phyloP scores from a whole-genome alignment of 352 stramenopile species.

The Pythium grandisporangium region DNA sequence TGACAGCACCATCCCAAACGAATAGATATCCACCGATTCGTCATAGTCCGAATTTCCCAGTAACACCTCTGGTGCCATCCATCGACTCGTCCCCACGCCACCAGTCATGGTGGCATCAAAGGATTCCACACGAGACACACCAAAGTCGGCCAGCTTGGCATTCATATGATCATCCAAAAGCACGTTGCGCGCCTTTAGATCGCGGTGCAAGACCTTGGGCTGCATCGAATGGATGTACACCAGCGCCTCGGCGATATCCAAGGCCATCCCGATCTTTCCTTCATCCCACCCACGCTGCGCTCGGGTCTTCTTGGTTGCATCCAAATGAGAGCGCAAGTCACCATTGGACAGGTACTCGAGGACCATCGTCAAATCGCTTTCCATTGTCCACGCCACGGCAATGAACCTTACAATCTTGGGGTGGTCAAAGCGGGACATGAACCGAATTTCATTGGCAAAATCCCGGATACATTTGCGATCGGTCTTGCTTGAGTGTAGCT shows the following conservation, averaged over 20 bases:
- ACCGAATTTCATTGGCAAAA: constrained; percentile 31
- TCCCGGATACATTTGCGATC: background rate
- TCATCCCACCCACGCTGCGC: constrained; percentile 8
- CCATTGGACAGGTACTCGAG: constrained; percentile 65
- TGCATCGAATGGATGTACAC: constrained; percentile 70
- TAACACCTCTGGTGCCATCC: constrained; percentile 54
- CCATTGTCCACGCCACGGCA: constrained; percentile 53
- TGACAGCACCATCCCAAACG: constrained; percentile 55
- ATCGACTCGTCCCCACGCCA: constrained; percentile 43
- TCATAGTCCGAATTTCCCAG: constrained; percentile 47
- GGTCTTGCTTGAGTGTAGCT: background rate
- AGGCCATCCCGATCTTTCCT: constrained; percentile 40
- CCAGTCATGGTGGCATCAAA: constrained; percentile 37
- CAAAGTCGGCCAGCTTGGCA: constrained; percentile 23
- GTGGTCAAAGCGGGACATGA: constrained; percentile 59
- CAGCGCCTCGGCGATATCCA: constrained; percentile 54
- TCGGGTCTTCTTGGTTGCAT: constrained; percentile 8
- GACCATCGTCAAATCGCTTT: constrained; percentile 57
- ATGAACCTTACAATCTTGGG: constrained; percentile 49
- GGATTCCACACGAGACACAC: constrained; percentile 40
- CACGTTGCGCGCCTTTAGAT: constrained; percentile 87
- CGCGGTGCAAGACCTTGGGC: constrained; percentile 75
- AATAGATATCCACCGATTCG: constrained; percentile 77
- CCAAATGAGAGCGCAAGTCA: constrained; percentile 51
- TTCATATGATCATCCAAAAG: constrained; percentile 43